Percentiles rank a stretch among this genome's conserved stretches.
Evolutionary conservation across 1,284 basidiomycete genomes (phyloP).

Genomic region (Trichosporon sp.): DNA sequence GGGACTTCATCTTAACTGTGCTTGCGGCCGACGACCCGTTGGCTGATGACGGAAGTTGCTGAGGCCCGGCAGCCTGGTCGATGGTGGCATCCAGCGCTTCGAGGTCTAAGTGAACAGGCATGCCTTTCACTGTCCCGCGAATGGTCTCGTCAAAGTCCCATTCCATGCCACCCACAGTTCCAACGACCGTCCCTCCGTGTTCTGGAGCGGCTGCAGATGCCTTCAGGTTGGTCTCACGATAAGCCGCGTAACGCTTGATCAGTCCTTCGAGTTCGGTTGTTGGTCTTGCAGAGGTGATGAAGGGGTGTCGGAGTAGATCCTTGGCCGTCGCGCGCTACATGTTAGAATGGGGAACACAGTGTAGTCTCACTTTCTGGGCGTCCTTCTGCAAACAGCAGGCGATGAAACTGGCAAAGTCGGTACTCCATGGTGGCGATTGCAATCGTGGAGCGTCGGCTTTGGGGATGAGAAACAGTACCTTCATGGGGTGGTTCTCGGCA

Average conservation of each 20-base stretch:
- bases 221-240: slow-evolving; percentile 57
- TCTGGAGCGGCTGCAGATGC: slow-evolving; percentile 43
- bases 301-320: slow-evolving; percentile 85
- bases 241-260: slow-evolving; percentile 67
- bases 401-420: slow-evolving; percentile 90
- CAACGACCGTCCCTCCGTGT: slow-evolving; percentile 22
- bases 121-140: slow-evolving; percentile 61
- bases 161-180: slow-evolving; percentile 58
- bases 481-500: slow-evolving; percentile 79
- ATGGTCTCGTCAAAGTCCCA: slow-evolving; percentile 80
- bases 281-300: slow-evolving; percentile 76
- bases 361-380: slow-evolving; percentile 60
- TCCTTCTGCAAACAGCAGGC: slow-evolving; percentile 89
- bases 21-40: no score
- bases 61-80: slow-evolving; percentile 22
- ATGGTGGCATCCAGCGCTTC: slow-evolving; percentile 57
- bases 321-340: slow-evolving; percentile 78
- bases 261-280: slow-evolving; percentile 79
- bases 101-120: slow-evolving; percentile 54
- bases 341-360: background rate
- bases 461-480: slow-evolving; percentile 87
- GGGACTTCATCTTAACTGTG: background rate
- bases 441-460: slow-evolving; percentile 81
- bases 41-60: slow-evolving; percentile 16
- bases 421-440: slow-evolving; percentile 57